Evolutionary conservation across 306 rosid genomes (phyloP), one percentile per base, ranked within the genome.

Genomic region (Medicago lupulina): DNA sequence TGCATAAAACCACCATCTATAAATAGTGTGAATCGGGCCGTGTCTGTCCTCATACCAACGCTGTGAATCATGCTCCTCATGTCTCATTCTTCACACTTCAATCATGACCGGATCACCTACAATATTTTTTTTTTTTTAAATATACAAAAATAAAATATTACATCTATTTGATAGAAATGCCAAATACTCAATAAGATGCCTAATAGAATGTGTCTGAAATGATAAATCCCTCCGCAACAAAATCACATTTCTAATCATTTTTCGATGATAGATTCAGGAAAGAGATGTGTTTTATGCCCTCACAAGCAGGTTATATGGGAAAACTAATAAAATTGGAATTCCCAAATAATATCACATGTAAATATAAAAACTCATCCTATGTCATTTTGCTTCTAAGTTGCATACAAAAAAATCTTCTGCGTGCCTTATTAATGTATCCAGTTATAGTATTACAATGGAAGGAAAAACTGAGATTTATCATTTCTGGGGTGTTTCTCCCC

Each of bases 401-500:
- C 19, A 70, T 38, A 6, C 10, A 51, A 51, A 77, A 67, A 44
- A 46, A 83, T 53, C 31, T 73, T 49, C 40, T 2, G 14, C 1
- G 3, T 23, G 8, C 31, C 31, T 4, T 28, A 28, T 28, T 28
- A 28, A 28, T 3, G 31, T 28, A 28, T 28, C 2, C 1, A 23
- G 28, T 23, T 23, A 23, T 23, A 23, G 28, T 23, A 73, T 62
- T 55, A 58, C 50, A 39, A 60, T 18, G 3, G 8, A 51, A 65
- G 25, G 17, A 9, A 49, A 41, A 65, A 44, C 40, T 2, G 65
- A 75, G 78, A 25, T 57, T 85, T 83, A 92, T 97, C 95, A 83
- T 81, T 85, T 84, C 89, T 1, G 87, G 95, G 78, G 36, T 89
- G 79, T 90, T 82, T 72, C 79, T 31, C 7, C 38, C 95, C 78